A percentile compares a stretch with the other conserved stretches of the same genome.
phyloP scores from a whole-genome alignment of 1,139 yeast genomes.

The Yamadazyma conglobata region DNA sequence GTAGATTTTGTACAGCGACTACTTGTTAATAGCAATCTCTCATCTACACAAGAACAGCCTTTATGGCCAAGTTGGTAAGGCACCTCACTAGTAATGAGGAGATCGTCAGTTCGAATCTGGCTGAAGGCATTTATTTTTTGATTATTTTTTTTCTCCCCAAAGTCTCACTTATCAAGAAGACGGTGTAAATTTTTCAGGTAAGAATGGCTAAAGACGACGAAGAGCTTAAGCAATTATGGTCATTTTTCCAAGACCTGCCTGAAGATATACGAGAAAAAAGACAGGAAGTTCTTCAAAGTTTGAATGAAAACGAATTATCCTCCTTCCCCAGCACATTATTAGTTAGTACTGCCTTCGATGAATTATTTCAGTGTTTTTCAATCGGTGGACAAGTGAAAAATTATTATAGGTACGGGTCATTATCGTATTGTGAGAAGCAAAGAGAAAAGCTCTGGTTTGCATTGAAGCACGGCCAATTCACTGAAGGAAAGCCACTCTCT shows the following conservation, averaged over 20 bases:
- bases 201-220: constrained; percentile 21
- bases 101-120: constrained; percentile 88
- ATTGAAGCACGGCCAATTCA: constrained; percentile 47
- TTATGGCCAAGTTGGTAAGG: constrained; percentile 78
- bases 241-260: constrained; percentile 32
- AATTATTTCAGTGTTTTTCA: constrained; percentile 79
- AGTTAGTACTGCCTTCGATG: constrained; percentile 77
- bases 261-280: constrained; percentile 33
- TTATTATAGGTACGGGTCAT: constrained; percentile 77
- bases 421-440: constrained; percentile 67
- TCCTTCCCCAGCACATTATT: constrained; percentile 39
- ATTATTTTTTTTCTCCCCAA: not conserved
- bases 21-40: too few species aligned
- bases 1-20: too few species aligned
- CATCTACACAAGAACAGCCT: too few species aligned
- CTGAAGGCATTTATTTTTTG: constrained; percentile 55
- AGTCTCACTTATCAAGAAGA: not conserved
- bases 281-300: constrained; percentile 24
- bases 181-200: constrained; percentile 1
- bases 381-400: constrained; percentile 84
- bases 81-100: constrained; percentile 90
- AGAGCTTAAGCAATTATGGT: constrained; percentile 33
- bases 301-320: constrained; percentile 25
- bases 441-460: constrained; percentile 82
- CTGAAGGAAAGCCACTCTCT: constrained; percentile 18